phyloP scores from a whole-genome alignment of 257 asterid genomes.

The Solanum peruvianum region DNA sequence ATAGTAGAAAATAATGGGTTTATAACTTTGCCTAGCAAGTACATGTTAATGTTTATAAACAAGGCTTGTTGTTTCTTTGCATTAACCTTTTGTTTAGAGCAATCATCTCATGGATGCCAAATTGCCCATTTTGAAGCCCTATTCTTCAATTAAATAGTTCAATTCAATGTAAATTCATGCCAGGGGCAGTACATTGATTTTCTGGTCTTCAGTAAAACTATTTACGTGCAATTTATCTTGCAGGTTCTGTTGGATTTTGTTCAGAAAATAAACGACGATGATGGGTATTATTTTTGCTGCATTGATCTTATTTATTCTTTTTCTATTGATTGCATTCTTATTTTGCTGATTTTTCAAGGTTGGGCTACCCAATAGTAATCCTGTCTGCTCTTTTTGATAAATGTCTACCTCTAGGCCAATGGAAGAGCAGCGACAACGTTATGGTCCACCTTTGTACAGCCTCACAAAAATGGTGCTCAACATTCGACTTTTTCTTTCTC shows the following conservation, averaged over 20 bases:
- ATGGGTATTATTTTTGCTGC: constrained; percentile 56
- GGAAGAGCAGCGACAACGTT: constrained; percentile 98
- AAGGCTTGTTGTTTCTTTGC: not conserved
- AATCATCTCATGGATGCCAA: not conserved
- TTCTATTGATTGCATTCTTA: not conserved
- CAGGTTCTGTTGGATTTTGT: constrained; percentile 96
- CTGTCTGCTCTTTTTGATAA: constrained; percentile 22
- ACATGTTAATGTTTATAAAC: not conserved
- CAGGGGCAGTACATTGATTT: not conserved
- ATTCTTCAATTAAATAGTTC: not conserved
- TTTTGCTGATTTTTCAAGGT: constrained; percentile 3
- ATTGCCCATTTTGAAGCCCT: not conserved
- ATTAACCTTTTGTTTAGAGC: not conserved
- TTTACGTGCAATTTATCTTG: constrained; percentile 7
- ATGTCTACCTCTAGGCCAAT: constrained; percentile 62
- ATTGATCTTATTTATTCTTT: not conserved
- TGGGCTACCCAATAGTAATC: constrained; percentile 8
- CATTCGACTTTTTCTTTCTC: constrained; percentile 54
- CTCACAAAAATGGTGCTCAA: constrained; percentile 70
- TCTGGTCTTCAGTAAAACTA: not conserved
- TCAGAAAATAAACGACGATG: constrained; percentile 88
- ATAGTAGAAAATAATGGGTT: not conserved
- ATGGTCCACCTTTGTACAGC: constrained; percentile 93
- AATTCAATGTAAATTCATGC: not conserved
- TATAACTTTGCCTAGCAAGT: not conserved